Evolutionary conservation across 1,139 yeast species (phyloP).

Genomic region (Wickerhamomyces sp.): DNA sequence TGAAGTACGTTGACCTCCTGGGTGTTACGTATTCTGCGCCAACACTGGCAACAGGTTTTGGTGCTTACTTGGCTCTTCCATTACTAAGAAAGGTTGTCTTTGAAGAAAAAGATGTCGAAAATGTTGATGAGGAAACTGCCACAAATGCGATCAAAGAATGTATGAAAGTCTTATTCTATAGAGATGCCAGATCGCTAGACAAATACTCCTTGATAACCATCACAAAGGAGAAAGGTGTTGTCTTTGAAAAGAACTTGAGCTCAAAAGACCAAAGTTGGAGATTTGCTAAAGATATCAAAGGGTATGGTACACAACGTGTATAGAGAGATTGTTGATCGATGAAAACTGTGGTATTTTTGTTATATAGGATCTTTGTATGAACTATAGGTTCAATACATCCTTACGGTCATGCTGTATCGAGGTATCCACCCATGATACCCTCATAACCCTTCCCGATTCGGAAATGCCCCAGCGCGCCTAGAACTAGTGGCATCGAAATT

Average conservation of each 20-base stretch:
- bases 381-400: too few relatives aligned
- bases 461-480: neutral
- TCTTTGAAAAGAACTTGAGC: slow-evolving; percentile 58
- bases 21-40: slow-evolving; percentile 92
- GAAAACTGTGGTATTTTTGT: neutral
- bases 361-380: too few relatives aligned
- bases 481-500: neutral
- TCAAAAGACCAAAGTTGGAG: slow-evolving; percentile 80
- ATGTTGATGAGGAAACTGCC: slow-evolving; percentile 71
- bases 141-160: slow-evolving; percentile 70
- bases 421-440: too few relatives aligned
- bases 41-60: slow-evolving; percentile 93
- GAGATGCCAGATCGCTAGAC: slow-evolving; percentile 94
- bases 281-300: slow-evolving; percentile 82
- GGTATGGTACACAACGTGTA: slow-evolving; percentile 72
- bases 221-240: slow-evolving; percentile 53
- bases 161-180: slow-evolving; percentile 91
- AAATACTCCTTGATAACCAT: slow-evolving; percentile 81
- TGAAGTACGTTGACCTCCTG: slow-evolving; percentile 81
- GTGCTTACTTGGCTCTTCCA: slow-evolving; percentile 92
- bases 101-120: slow-evolving; percentile 62
- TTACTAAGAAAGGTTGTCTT: slow-evolving; percentile 82
- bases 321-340: slow-evolving; percentile 10
- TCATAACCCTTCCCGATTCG: too few relatives aligned
- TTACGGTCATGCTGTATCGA: too few relatives aligned